Conservation (phyloP, 148 eudicot genomes). For the Oxyria digyna region DNA sequence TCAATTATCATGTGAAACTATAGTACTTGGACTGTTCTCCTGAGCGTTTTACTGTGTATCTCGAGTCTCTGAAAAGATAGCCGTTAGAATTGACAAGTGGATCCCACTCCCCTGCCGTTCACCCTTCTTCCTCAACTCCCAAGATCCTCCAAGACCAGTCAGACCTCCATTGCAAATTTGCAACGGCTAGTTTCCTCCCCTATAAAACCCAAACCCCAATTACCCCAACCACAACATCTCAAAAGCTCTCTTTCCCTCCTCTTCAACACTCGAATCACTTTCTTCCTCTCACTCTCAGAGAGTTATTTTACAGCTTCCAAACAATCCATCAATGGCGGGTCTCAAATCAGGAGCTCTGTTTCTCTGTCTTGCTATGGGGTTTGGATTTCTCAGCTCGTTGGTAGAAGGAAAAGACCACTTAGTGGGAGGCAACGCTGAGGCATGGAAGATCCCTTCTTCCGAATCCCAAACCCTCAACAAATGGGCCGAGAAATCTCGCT, state of each 20-base stretch:
- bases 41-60: background rate
- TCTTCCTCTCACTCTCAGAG: conserved; percentile 7
- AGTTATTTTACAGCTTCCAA: background rate
- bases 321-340: background rate
- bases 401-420: conserved; percentile 43
- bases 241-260: background rate
- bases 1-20: background rate
- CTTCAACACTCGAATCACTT: background rate
- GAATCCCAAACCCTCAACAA: conserved; percentile 47
- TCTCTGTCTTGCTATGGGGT: background rate
- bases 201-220: background rate
- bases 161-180: background rate
- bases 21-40: background rate
- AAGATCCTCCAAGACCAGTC: background rate
- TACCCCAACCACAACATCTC: background rate
- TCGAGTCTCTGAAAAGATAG: background rate
- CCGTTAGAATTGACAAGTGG: conserved; percentile 4
- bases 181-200: conserved; percentile 5
- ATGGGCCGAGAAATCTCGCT: conserved; percentile 46
- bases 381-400: conserved; percentile 16
- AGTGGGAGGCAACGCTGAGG: conserved; percentile 45
- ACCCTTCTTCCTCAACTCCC: background rate
- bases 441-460: conserved; percentile 48
- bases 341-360: background rate
- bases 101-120: background rate